These are phyloP conservation scores for Avicennia marina DNA, from an alignment of 257 asterid genomes.

Conservation along the genomic window DNA sequence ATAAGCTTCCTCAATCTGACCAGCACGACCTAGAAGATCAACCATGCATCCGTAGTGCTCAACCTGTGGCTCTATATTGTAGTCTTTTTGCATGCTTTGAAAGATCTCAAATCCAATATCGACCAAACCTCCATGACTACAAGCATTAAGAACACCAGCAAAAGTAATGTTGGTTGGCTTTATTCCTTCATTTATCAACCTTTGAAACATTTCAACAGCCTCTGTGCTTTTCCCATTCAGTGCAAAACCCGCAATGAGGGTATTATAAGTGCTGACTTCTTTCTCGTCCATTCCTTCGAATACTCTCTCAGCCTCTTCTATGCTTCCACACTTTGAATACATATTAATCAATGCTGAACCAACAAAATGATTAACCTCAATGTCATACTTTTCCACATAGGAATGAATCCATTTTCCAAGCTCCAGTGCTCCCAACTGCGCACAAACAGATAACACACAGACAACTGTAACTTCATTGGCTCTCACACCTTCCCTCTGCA, in stretches of 20 bases:
- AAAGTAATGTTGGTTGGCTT: constrained; percentile 41
- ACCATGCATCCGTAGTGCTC: constrained; percentile 61
- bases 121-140: constrained; percentile 50
- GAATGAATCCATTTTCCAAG: constrained; percentile 56
- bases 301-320: constrained; percentile 39
- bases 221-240: constrained; percentile 44
- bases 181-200: constrained; percentile 34
- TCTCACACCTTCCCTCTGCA: constrained; percentile 43
- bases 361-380: constrained; percentile 39
- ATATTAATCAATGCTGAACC: constrained; percentile 50
- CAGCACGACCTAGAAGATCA: constrained; percentile 58
- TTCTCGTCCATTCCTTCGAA: constrained; percentile 29
- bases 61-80: constrained; percentile 32
- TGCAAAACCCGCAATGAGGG: constrained; percentile 45
- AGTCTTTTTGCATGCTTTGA: constrained; percentile 27
- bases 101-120: constrained; percentile 37
- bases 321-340: constrained; percentile 50
- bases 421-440: constrained; percentile 48
- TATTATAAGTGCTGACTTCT: constrained; percentile 43
- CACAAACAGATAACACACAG: constrained; percentile 52
- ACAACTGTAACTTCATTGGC: constrained; percentile 47
- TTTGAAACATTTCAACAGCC: constrained; percentile 34
- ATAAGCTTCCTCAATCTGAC: constrained; percentile 47
- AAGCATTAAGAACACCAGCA: constrained; percentile 46
- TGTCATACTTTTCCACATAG: constrained; percentile 24